phyloP scores from a whole-genome alignment of 2,329 filamentous ascomycete species.

The Trichothecium roseum region DNA sequence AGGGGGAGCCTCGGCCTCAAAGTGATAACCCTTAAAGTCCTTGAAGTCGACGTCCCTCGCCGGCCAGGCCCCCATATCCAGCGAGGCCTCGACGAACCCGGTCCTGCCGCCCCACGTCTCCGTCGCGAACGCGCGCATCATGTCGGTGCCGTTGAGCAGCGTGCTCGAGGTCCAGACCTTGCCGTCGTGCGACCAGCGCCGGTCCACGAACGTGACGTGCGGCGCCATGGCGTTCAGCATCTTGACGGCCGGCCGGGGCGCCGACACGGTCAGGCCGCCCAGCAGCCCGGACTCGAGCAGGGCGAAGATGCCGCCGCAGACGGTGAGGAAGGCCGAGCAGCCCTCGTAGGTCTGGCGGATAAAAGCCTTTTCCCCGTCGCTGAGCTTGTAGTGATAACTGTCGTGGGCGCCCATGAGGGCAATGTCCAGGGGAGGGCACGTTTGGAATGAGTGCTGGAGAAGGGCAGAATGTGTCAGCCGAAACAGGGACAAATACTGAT shows the following conservation, averaged over 20 bases:
- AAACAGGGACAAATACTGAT: no score
- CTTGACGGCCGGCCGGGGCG: slow-evolving; percentile 17
- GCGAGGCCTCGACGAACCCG: slow-evolving; percentile 6
- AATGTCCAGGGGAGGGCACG: slow-evolving; percentile 28
- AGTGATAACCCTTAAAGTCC: slow-evolving; percentile 10
- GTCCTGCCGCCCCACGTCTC: slow-evolving; percentile 16
- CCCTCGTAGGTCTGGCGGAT: slow-evolving; percentile 21
- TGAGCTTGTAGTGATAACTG: slow-evolving; percentile 14
- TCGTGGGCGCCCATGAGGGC: slow-evolving; percentile 27
- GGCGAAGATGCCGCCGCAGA: slow-evolving; percentile 25
- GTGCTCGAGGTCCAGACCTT: slow-evolving; percentile 25
- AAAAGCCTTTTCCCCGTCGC: slow-evolving; percentile 22
- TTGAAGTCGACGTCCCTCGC: slow-evolving; percentile 21
- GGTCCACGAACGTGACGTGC: slow-evolving; percentile 24
- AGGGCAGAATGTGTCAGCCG: no score
- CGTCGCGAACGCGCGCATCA: slow-evolving; percentile 19
- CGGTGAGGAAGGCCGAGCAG: slow-evolving; percentile 25
- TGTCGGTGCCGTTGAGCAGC: slow-evolving; percentile 22
- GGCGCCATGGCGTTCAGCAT: slow-evolving; percentile 16
- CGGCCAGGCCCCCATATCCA: slow-evolving; percentile 14
- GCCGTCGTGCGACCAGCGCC: slow-evolving; percentile 22
- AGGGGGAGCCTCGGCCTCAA: background rate
- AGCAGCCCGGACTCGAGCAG: slow-evolving; percentile 23
- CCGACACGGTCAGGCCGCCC: slow-evolving; percentile 25
- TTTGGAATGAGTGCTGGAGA: slow-evolving; percentile 24